Base-by-base conservation (phyloP, 257 asterid species). In the Lycium ferocissimum region DNA sequence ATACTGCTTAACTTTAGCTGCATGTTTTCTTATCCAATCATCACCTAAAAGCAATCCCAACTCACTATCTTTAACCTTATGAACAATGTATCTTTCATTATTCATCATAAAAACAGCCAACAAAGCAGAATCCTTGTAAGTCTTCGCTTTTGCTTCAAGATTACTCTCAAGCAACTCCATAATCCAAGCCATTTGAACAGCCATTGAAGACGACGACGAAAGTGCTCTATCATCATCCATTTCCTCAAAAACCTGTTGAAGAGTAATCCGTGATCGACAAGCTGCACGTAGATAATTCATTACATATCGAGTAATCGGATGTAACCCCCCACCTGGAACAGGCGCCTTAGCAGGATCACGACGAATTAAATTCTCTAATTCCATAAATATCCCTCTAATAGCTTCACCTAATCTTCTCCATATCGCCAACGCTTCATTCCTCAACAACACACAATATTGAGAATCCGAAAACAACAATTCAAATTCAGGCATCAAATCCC, bases 241-340 rank as follows among this genome's bases (percentile, higher is more conserved):
- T 70, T 95, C 99, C 83, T 92, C 98, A 54, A 96, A 96, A 71
- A 96, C 94, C 86, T 94, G 99, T 81, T 93, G 98, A 80, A 97
- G 86, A 9, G 98, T 91, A 63, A 79, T 86, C 79, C 94, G 88
- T 0, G 98, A 96, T n/a, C 97, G 89, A 80, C 98, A 97, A 4
- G 98, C 98, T 4, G 99, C 99, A 0, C 98, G 98, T 15, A 97
- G 91, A 89, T 97, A 97, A 87, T 97, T 97, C 99, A 95, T 91
- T 81, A 97, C 99, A 4, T 97, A 97, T 40, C 99, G 91, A 9
- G 98, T 95, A 83, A 97, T 97, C 5, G 99, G 99, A 84, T 97
- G 99, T 82, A 97, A 87, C 7, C 98, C 95, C 0, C 99, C 99
- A 0, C 99, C 98, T 4, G 98, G 96, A 26, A 97, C 97, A 0